phyloP scores from a whole-genome alignment of 495 filamentous ascomycete species.

The Viridothelium virens region DNA sequence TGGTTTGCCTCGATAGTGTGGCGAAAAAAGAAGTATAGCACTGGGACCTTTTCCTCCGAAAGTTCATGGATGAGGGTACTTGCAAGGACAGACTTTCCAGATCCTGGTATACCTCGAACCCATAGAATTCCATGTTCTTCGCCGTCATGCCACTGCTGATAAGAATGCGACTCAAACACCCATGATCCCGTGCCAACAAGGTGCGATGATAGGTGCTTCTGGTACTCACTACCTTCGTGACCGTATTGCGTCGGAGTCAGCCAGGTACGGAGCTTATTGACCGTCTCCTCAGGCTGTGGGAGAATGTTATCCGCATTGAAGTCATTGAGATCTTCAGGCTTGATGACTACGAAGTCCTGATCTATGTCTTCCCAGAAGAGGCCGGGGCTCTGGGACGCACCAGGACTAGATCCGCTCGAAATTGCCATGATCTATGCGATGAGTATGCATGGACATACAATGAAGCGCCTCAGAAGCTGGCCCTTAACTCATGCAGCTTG shows the following conservation, averaged over 20 bases:
- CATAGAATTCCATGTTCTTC: conserved; percentile 38
- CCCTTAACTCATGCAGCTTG: too few species aligned
- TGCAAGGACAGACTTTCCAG: conserved; percentile 46
- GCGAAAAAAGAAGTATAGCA: conserved; percentile 50
- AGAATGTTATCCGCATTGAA: neutral
- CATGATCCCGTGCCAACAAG: conserved; percentile 41
- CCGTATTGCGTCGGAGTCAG: conserved; percentile 39
- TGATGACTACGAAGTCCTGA: neutral
- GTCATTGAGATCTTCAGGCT: neutral
- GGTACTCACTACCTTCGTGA: conserved; percentile 24
- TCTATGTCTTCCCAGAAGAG: neutral
- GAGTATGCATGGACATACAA: too few species aligned
- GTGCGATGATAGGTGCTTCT: conserved; percentile 37
- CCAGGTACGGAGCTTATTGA: conserved; percentile 34
- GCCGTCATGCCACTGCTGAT: conserved; percentile 38
- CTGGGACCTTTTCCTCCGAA: conserved; percentile 28
- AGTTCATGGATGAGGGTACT: conserved; percentile 35
- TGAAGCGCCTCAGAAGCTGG: too few species aligned
- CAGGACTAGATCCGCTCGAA: too few species aligned
- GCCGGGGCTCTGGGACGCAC: too few species aligned
- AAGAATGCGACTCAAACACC: conserved; percentile 35
- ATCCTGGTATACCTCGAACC: conserved; percentile 46
- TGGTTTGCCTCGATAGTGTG: conserved; percentile 46
- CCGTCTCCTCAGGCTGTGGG: neutral
- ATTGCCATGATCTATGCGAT: too few species aligned